Percentiles rank a stretch among this genome's conserved stretches.
Evolutionary conservation across 768 basidiomycete genomes (phyloP).

Genomic region (Rhodotorula graminis): DNA sequence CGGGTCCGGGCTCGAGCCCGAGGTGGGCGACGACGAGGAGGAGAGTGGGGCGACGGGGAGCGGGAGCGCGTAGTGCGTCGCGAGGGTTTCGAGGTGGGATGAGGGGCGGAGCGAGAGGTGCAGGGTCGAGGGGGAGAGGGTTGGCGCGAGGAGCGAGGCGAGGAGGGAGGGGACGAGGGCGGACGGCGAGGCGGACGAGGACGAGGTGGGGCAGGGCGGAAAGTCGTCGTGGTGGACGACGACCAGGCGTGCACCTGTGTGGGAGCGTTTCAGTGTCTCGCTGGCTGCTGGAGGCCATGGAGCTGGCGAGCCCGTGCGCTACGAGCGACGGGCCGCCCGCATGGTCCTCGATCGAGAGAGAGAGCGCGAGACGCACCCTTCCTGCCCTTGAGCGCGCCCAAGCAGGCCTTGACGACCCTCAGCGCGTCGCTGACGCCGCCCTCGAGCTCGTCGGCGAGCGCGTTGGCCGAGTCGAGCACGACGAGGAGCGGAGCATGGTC

Average conservation of each 20-base stretch:
- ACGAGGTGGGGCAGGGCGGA: conserved; percentile 49
- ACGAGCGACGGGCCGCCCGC: background rate
- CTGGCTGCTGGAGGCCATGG: too few species aligned
- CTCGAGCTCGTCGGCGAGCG: conserved; percentile 6
- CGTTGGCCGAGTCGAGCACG: conserved; percentile 26
- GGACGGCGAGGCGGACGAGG: conserved; percentile 47
- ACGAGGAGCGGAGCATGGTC: conserved; percentile 1
- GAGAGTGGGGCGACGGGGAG: background rate
- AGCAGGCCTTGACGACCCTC: conserved; percentile 6
- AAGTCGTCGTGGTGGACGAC: conserved; percentile 50
- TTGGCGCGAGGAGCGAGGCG: conserved; percentile 58
- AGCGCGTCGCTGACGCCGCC: background rate
- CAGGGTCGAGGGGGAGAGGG: conserved; percentile 62
- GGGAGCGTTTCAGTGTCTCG: too few species aligned
- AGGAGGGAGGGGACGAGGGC: conserved; percentile 51
- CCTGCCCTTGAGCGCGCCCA: background rate
- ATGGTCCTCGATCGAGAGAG: background rate
- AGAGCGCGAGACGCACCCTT: background rate
- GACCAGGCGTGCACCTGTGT: conserved; percentile 29
- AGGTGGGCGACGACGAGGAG: background rate
- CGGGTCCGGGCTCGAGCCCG: background rate
- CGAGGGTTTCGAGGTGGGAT: conserved; percentile 62
- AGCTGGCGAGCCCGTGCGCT: too few species aligned
- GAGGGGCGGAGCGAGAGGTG: conserved; percentile 68
- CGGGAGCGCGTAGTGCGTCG: conserved; percentile 56